Conservation (phyloP, 169 alveolate species). For the Amoebophrya sp. region DNA sequence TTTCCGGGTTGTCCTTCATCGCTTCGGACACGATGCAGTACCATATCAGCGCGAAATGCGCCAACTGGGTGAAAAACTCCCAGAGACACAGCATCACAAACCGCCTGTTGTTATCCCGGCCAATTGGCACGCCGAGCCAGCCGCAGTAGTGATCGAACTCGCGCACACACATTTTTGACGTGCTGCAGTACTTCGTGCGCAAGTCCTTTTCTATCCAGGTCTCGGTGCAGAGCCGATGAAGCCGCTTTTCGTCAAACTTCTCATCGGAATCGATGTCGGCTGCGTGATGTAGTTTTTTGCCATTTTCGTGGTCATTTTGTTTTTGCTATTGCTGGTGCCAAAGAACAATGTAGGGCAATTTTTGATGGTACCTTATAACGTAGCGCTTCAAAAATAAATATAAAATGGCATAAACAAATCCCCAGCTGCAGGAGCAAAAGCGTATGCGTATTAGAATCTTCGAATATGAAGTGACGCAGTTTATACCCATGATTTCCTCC, state of each 20-base stretch:
- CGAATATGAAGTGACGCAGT: no score
- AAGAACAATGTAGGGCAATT: no score
- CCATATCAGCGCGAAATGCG: neutral
- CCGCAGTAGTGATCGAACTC: conserved; percentile 17
- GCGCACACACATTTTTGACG: neutral
- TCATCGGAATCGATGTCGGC: neutral
- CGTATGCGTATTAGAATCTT: no score
- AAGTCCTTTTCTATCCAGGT: neutral
- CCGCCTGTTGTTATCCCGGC: neutral
- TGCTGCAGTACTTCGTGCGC: conserved; percentile 5
- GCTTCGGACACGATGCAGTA: neutral
- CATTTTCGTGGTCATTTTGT: no score
- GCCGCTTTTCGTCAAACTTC: neutral
- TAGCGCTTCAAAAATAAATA: no score
- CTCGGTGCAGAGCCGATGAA: neutral
- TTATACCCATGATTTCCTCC: neutral
- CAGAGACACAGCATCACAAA: neutral
- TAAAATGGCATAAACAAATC: no score
- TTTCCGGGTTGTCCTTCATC: neutral
- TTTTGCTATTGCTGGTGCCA: no score
- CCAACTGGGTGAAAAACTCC: neutral
- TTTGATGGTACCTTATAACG: no score
- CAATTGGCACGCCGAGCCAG: neutral
- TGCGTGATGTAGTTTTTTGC: no score
- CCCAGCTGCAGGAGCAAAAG: no score